Evolutionary conservation across 2,329 filamentous ascomycete genomes (phyloP).

Genomic region (Ceratocystis eucalypticola): DNA sequence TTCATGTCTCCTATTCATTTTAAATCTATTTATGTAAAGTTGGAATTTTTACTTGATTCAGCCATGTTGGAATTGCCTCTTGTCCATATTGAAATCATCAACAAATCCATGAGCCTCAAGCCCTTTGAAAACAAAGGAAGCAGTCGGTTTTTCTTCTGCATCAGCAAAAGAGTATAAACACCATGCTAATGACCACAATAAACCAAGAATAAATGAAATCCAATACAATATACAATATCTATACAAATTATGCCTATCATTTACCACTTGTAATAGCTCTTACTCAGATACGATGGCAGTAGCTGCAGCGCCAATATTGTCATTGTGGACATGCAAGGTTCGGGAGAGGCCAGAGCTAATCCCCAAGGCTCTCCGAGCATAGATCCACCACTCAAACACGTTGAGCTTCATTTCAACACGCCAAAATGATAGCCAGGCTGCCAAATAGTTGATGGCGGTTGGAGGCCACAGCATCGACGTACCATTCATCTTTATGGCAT

Average conservation of each 20-base stretch:
- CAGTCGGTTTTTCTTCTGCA: neutral
- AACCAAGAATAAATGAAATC: neutral
- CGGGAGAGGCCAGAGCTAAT: slow-evolving; percentile 18
- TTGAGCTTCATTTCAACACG: slow-evolving; percentile 50
- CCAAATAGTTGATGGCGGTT: slow-evolving; percentile 40
- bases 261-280: neutral
- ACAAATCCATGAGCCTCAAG: too few species aligned
- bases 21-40: neutral
- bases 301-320: neutral
- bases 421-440: slow-evolving; percentile 45
- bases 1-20: neutral
- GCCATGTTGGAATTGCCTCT: too few species aligned
- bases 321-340: neutral
- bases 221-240: slow-evolving; percentile 11
- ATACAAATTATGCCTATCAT: neutral
- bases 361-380: slow-evolving; percentile 37
- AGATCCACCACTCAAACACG: slow-evolving; percentile 49
- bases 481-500: slow-evolving; percentile 35
- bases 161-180: neutral
- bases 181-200: neutral
- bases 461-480: slow-evolving; percentile 46
- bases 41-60: too few species aligned
- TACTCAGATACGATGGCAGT: neutral
- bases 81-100: too few species aligned
- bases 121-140: neutral